A percentile compares a stretch with the other conserved stretches of the same genome.
Conservation (phyloP, 176 grass and related monocot species). For the Avena atlantica region DNA sequence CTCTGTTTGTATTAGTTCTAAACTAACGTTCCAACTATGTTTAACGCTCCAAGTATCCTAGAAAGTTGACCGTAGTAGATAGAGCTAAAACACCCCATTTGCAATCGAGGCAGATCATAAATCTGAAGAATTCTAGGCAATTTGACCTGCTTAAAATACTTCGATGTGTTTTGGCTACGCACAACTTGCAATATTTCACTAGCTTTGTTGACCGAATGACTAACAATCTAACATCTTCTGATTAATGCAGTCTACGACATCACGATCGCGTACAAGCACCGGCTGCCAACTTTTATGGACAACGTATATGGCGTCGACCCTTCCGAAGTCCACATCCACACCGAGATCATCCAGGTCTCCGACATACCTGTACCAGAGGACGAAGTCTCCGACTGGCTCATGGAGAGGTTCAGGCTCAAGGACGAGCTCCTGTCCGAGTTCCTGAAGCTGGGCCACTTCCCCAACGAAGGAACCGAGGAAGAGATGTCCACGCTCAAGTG, state of each 20-base stretch:
- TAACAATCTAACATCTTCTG: not conserved
- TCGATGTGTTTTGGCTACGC: not conserved
- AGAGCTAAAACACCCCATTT: not conserved
- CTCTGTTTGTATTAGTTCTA: not conserved
- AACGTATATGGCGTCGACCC: conserved; percentile 84
- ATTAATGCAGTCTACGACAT: conserved; percentile 78
- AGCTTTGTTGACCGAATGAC: conserved; percentile 4
- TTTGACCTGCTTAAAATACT: not conserved
- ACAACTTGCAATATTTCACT: conserved; percentile 18
- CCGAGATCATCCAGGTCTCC: conserved; percentile 50
- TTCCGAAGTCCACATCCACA: conserved; percentile 85
- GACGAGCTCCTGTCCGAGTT: conserved; percentile 77
- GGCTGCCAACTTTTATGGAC: conserved; percentile 72
- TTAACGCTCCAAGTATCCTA: not conserved
- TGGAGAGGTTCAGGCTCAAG: conserved; percentile 76
- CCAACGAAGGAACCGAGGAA: conserved; percentile 74
- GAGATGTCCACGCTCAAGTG: conserved; percentile 68
- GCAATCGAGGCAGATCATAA: not conserved
- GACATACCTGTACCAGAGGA: conserved; percentile 76
- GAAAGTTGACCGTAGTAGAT: not conserved
- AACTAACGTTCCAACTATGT: not conserved
- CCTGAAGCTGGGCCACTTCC: conserved; percentile 57
- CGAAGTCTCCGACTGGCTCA: conserved; percentile 67
- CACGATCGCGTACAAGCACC: conserved; percentile 84
- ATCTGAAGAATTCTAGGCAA: not conserved